Base-by-base conservation (phyloP, 225 moss, liverwort and hornwort genomes). In the Pseudisothecium myosuroides region DNA sequence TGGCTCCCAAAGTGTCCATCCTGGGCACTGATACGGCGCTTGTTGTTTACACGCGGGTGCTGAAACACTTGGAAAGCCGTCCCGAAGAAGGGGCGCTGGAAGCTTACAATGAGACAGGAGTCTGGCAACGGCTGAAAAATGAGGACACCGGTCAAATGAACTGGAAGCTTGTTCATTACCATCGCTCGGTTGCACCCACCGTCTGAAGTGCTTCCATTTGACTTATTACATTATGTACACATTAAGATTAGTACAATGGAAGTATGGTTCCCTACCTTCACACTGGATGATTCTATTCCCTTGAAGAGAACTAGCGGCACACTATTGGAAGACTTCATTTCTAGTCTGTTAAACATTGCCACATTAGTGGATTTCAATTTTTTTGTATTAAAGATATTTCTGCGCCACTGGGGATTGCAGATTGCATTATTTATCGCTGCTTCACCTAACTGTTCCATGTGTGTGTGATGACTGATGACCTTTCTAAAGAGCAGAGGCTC, bases 91-190 rank as follows among this genome's bases (percentile, higher is more conserved):
- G 90, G 3, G 86, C 37, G 37, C 54, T 93, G 26, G 92, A 91
- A 90, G 94, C 94, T 43, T 94, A 91, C 87, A 94, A 94, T 26
- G 94, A 92, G 86, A 92, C 94, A 1, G 92, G 91, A 16, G 94
- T 94, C 5, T 94, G 94, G 94, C 91, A 89, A 71, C 91, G 86
- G 56, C 86, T 92, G 55, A 87, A 68, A 67, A 83, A 62, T 26
- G 91, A 90, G 12, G 90, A 87, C 52, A 86, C 86, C 5, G 90
- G 88, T 26, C 81, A 55, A 76, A 54, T 34, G 32, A 80, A 77
- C 32, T 94, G 94, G 94, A 94, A 94, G 91, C 94, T 94, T 10
- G 94, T 94, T 58, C 94, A 94, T 83, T 94, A 94, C 89, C 94
- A 94, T 83, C 94, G 94, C 85, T 94, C 94, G 37, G 94, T 94